phyloP scores from a whole-genome alignment of 2,329 filamentous ascomycete genomes.

The Aspergillus ruber region DNA sequence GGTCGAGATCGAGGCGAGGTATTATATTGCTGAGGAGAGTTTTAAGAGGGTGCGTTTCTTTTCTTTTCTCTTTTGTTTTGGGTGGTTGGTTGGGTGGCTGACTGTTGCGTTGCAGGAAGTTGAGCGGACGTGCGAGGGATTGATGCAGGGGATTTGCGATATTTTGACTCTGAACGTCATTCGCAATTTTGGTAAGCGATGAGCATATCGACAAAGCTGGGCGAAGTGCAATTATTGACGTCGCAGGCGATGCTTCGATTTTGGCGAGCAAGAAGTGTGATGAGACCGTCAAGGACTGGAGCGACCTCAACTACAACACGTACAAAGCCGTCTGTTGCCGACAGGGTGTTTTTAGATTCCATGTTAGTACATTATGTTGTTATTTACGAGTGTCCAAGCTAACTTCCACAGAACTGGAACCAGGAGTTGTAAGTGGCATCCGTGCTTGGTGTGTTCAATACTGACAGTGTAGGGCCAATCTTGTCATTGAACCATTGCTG shows the following conservation, averaged over 20 bases:
- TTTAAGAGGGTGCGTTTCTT: background rate
- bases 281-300: conserved; percentile 35
- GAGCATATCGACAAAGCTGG: conserved; percentile 1
- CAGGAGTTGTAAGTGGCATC: conserved; percentile 7
- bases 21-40: background rate
- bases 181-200: conserved; percentile 4
- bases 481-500: background rate
- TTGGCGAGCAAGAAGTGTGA: conserved; percentile 17
- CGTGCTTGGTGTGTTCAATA: background rate
- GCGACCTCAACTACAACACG: conserved; percentile 39
- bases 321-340: conserved; percentile 53
- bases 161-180: background rate
- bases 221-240: background rate
- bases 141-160: background rate
- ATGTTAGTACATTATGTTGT: background rate
- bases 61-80: background rate
- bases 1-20: conserved; percentile 2
- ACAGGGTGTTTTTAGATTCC: conserved; percentile 36
- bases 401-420: conserved; percentile 33
- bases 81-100: too few relatives aligned
- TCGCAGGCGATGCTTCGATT: background rate
- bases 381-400: conserved; percentile 9
- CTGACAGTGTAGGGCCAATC: conserved; percentile 16
- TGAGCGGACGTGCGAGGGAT: too few relatives aligned
- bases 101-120: too few relatives aligned